Conservation (phyloP, 1,139 yeast genomes). For the Lodderomyces orthopsilosis region DNA sequence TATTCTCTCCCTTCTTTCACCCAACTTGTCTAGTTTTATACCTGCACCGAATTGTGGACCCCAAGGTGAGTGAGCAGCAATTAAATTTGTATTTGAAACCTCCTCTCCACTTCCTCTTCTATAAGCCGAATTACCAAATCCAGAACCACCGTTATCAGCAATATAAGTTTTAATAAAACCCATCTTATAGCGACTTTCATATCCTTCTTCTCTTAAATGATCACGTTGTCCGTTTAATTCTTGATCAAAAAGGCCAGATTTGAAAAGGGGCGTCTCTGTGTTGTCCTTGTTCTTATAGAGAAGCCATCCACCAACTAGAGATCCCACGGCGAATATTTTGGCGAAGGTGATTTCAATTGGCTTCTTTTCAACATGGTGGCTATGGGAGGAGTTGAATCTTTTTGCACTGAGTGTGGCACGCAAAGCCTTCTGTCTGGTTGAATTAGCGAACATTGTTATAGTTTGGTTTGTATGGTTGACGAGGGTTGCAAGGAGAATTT, state of each 20-base stretch:
- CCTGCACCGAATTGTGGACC: slow-evolving; percentile 48
- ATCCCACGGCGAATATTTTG: slow-evolving; percentile 22
- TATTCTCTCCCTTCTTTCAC: slow-evolving; percentile 46
- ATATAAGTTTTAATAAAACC: slow-evolving; percentile 44
- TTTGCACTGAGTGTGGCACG: slow-evolving; percentile 10
- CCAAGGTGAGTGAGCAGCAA: slow-evolving; percentile 44
- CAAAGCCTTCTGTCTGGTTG: neutral
- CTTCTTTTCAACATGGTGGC: slow-evolving; percentile 24
- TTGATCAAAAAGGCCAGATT: slow-evolving; percentile 35
- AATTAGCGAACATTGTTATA: slow-evolving; percentile 12
- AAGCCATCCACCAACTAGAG: slow-evolving; percentile 36
- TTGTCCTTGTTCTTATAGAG: slow-evolving; percentile 38
- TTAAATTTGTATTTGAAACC: slow-evolving; percentile 32
- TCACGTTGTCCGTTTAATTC: slow-evolving; percentile 37
- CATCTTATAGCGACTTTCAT: slow-evolving; percentile 38
- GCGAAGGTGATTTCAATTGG: slow-evolving; percentile 24
- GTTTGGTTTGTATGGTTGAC: neutral
- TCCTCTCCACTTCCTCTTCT: slow-evolving; percentile 35
- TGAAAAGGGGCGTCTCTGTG: slow-evolving; percentile 38
- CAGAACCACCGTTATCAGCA: slow-evolving; percentile 49
- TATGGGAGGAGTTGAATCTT: slow-evolving; percentile 30
- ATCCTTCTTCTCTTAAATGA: slow-evolving; percentile 37
- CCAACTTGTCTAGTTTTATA: slow-evolving; percentile 42
- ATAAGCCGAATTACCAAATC: slow-evolving; percentile 30
- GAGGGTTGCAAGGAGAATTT: no score